Evolutionary conservation across 768 basidiomycete species (phyloP), one percentile per base, ranked within the genome.

Genomic region (Mycena maculata): DNA sequence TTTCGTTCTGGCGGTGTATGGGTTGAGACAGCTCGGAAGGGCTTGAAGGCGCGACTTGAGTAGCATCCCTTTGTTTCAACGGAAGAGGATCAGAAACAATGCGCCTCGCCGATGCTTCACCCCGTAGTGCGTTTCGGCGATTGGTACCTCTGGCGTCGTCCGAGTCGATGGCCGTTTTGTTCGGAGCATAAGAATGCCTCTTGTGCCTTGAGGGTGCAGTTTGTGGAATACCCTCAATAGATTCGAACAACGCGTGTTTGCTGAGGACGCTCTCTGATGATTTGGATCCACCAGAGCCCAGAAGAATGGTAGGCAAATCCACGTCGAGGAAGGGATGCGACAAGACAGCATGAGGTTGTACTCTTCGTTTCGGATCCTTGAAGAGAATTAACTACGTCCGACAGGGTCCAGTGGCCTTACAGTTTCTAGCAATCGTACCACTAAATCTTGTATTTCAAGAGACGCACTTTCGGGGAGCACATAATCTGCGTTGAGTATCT

Each of bases 81-180:
- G 75, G 74, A 30, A 73, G 50, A 11, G 79, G 79, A 54, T 80
- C 78, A 27, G 79, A 80, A 41, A 79, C 77, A 25, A 79, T 67
- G 23, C 79, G 77, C 53, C 74, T 72, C n/a, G 71, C 55, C 12
- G 70, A 33, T 20, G 71, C 33, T 58, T 77, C 72, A 42, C 73
- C 38, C 27, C 56, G 36, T 31, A 76, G 67, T 16, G 72, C 47
- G 23, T 53, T 68, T 53, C 75, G 70, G 39, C 71, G 39, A 45
- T 74, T 57, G 4, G 60, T 61, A 63, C 75, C 76, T n/a, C 71
- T 70, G 31, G 76, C 61, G 33, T 79, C 72, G 31, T 70, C n/a
- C n/a, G n/a, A n/a, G n/a, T n/a, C 67, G 39, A 45, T 36, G 45
- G 63, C 48, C 28, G 67, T 69, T 33, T 64, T 59, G 41, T 72